Evolutionary conservation across 1,284 basidiomycete genomes (phyloP).

Genomic region (Ganoderma leucocontextum): DNA sequence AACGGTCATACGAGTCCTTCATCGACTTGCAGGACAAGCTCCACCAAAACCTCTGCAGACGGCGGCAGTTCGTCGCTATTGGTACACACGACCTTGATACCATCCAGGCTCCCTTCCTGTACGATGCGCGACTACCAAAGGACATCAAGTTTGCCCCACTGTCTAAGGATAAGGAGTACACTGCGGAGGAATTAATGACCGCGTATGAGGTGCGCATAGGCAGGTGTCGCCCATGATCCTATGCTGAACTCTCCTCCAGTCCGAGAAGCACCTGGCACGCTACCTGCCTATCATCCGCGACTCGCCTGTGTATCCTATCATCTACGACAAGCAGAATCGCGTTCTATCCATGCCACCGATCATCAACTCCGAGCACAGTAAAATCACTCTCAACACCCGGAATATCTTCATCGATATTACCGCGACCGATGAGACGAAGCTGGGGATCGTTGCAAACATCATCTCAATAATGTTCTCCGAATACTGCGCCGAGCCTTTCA

Average conservation of each 20-base stretch:
- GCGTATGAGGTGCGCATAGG: slow-evolving; percentile 79
- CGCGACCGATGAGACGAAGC: slow-evolving; percentile 97
- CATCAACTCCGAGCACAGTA: slow-evolving; percentile 97
- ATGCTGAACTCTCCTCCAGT: slow-evolving; percentile 53
- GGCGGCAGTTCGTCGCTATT: slow-evolving; percentile 93
- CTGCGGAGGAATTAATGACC: slow-evolving; percentile 87
- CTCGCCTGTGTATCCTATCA: slow-evolving; percentile 96
- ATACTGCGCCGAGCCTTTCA: slow-evolving; percentile 92
- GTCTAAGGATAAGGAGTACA: slow-evolving; percentile 79
- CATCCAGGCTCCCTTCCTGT: slow-evolving; percentile 87
- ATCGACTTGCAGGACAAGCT: slow-evolving; percentile 99
- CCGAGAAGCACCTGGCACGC: slow-evolving; percentile 89
- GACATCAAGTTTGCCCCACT: slow-evolving; percentile 92
- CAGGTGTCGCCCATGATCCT: neutral
- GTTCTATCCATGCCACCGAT: slow-evolving; percentile 99
- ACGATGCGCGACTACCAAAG: slow-evolving; percentile 89
- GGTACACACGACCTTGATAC: slow-evolving; percentile 98
- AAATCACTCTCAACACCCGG: slow-evolving; percentile 93
- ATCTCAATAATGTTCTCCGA: slow-evolving; percentile 97
- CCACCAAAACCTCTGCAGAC: slow-evolving; percentile 94
- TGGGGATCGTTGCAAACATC: slow-evolving; percentile 95
- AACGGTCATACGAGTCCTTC: slow-evolving; percentile 93
- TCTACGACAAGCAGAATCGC: slow-evolving; percentile 89
- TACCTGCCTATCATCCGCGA: slow-evolving; percentile 96
- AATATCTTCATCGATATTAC: slow-evolving; percentile 99